Conservation (phyloP, 495 filamentous ascomycete species). For the Aspergillus heteromorphus region DNA sequence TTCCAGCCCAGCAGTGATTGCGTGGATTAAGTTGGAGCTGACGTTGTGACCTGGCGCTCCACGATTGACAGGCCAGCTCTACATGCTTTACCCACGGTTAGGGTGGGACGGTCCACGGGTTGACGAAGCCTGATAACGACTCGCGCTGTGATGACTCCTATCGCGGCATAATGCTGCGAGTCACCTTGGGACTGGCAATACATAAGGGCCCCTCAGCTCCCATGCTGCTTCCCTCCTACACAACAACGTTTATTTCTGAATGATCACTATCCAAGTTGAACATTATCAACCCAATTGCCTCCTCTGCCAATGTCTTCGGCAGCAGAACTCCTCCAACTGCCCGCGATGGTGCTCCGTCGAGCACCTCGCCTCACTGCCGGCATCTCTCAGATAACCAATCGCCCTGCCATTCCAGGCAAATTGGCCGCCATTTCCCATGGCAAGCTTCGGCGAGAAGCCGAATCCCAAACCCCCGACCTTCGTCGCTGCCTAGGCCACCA, state of each 20-base stretch:
- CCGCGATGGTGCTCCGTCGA: background rate
- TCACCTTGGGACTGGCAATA: background rate
- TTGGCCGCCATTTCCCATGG: constrained; percentile 6
- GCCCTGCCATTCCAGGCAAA: constrained; percentile 2
- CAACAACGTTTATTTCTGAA: background rate
- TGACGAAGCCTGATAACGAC: background rate
- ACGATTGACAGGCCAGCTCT: background rate
- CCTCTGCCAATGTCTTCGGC: background rate
- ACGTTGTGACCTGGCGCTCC: background rate
- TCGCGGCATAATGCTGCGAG: background rate
- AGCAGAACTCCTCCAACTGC: constrained; percentile 1
- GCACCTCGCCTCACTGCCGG: background rate
- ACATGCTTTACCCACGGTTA: background rate
- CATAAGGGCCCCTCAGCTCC: background rate
- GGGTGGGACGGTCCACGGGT: background rate
- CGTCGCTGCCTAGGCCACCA: constrained; percentile 17
- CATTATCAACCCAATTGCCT: background rate
- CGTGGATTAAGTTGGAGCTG: background rate
- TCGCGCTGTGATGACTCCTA: background rate
- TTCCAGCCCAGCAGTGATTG: background rate
- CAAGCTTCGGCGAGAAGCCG: constrained; percentile 10
- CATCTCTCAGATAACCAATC: background rate
- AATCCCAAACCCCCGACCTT: constrained; percentile 8
- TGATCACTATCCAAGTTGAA: background rate
- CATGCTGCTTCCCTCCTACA: background rate